These are phyloP conservation scores for Suaeda aralocaspica DNA, from an alignment of 148 eudicot genomes.

Conservation along the genomic window DNA sequence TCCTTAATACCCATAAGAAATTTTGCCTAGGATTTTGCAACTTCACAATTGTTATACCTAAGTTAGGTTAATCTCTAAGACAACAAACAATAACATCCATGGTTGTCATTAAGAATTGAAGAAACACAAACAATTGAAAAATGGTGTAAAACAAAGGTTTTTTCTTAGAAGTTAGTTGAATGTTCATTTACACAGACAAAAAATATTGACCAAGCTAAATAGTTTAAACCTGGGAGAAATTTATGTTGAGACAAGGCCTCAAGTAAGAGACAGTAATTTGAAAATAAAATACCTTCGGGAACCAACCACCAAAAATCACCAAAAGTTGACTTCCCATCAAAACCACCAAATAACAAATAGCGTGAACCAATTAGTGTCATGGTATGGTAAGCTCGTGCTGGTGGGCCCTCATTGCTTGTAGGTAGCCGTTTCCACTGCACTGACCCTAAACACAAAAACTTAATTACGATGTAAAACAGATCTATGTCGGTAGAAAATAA, in stretches of 20 bases:
- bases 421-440: slow-evolving; percentile 87
- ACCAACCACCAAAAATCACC: slow-evolving; percentile 99
- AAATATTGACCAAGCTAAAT: not conserved
- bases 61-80: no score
- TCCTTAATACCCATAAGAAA: no score
- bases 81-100: no score
- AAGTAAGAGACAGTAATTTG: not conserved
- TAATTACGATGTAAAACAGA: not conserved
- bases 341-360: slow-evolving; percentile 86
- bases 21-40: no score
- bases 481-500: not conserved
- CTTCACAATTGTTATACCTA: no score
- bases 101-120: no score
- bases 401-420: slow-evolving; percentile 71
- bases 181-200: not conserved
- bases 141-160: no score
- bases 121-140: no score
- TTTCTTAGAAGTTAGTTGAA: no score
- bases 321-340: slow-evolving; percentile 93
- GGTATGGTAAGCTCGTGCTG: slow-evolving; percentile 89
- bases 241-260: not conserved
- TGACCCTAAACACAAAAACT: slow-evolving; percentile 41
- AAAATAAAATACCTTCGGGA: slow-evolving; percentile 73
- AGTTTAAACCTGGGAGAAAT: not conserved
- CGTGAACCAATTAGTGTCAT: slow-evolving; percentile 71